Evolutionary conservation across 306 rosid species (phyloP).

Genomic region (Elaeagnus macrophylla): DNA sequence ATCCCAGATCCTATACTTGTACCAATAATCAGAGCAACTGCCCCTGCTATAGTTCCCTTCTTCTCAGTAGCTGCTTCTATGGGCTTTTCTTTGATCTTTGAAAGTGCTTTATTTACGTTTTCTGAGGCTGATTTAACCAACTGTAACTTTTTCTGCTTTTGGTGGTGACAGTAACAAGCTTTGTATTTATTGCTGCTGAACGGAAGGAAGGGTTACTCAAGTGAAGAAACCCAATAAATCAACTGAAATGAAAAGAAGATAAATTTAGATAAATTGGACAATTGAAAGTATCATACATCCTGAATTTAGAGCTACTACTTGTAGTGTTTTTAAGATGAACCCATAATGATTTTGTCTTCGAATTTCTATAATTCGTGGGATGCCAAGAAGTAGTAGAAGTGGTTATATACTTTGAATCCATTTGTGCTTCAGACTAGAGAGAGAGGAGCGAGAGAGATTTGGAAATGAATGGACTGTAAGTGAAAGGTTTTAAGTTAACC

Average conservation of each 20-base stretch:
- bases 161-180: conserved; percentile 17
- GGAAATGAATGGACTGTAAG: not conserved
- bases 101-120: conserved; percentile 16
- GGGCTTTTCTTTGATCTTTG: conserved; percentile 12
- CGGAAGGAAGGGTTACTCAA: conserved; percentile 3
- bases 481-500: not conserved
- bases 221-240: not conserved
- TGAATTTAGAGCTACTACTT: conserved; percentile 22
- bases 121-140: conserved; percentile 8
- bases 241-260: not conserved
- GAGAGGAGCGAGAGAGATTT: conserved; percentile 10
- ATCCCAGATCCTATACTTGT: conserved; percentile 64
- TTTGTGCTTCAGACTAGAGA: not conserved
- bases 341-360: conserved; percentile 16
- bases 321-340: conserved; percentile 9
- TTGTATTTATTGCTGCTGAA: not conserved
- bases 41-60: conserved; percentile 54
- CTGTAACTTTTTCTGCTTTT: conserved; percentile 1
- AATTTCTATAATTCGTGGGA: conserved; percentile 14
- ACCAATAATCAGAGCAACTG: conserved; percentile 56
- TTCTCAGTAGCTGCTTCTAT: conserved; percentile 11
- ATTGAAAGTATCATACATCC: conserved; percentile 31
- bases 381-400: conserved; percentile 20
- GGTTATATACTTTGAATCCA: conserved; percentile 32
- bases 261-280: not conserved